Evolutionary conservation across 169 alveolate genomes (phyloP).

Genomic region (Eimeria acervulina): DNA sequence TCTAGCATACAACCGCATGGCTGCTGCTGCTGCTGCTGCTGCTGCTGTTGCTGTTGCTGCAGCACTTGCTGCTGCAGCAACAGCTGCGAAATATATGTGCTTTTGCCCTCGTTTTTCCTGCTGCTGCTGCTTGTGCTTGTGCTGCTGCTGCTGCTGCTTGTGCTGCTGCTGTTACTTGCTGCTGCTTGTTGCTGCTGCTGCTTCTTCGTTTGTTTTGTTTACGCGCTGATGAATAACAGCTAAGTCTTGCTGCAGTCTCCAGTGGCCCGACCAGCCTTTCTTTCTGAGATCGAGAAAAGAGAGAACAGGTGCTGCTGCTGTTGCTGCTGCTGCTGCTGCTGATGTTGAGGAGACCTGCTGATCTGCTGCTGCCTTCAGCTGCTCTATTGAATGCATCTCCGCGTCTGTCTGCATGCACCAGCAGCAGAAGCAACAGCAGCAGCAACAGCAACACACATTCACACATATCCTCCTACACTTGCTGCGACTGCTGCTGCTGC

Average conservation of each 20-base stretch:
- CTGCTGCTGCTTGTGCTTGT: too few species aligned
- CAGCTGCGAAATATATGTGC: too few species aligned
- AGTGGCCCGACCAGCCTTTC: conserved; percentile 64
- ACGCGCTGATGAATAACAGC: conserved; percentile 53
- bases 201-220: conserved; percentile 8
- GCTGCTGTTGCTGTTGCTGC: too few species aligned
- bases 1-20: too few species aligned
- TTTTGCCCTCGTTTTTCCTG: too few species aligned
- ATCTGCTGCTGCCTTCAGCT: conserved; percentile 35
- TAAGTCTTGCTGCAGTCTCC: conserved; percentile 80
- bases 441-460: neutral
- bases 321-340: conserved; percentile 34
- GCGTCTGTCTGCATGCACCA: conserved; percentile 11
- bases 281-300: conserved; percentile 62
- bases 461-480: neutral
- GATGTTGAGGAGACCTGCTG: neutral
- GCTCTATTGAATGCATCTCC: conserved; percentile 70
- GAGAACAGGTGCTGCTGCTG: neutral
- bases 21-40: too few species aligned
- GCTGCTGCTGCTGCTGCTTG: too few species aligned
- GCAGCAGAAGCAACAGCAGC: conserved; percentile 32
- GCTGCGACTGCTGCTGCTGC: neutral
- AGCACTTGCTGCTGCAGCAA: too few species aligned
- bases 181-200: conserved; percentile 25
- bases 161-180: too few species aligned